Base-by-base conservation (phyloP, 192 early-diverging fungal genomes). In the Phlyctochytrium arcticum region DNA sequence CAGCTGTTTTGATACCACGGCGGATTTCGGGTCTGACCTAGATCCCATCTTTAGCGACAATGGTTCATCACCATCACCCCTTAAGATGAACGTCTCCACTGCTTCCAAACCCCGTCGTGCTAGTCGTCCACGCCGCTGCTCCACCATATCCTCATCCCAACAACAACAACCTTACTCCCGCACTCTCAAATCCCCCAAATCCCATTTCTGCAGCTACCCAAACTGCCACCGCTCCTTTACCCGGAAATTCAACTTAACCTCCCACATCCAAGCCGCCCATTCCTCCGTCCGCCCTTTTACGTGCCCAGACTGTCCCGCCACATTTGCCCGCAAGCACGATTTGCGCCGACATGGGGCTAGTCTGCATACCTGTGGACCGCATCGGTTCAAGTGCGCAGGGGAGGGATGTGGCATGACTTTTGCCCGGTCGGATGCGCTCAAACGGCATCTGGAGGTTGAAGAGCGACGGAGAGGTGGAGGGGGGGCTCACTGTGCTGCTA, bases 261-360 rank as follows among this genome's bases (percentile, higher is more conserved):
- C 82, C 0, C 89, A 90, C 65, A 44, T 44, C 21, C 64, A 83
- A 60, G 64, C 76, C 49, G 77, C 82, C 27, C 86, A 87, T 66
- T 73, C 84, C 4, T 68, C 65, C 32, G 54, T 75, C 48, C 71
- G 80, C 36, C 86, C 90, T 4, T 87, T 84, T 67, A 62, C 61
- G 32, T 92, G 90, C 56, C 50, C 69, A 26, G 27, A 73, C n/a
- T 93, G 91, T 65, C 42, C 75, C 3, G 53, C 82, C 9, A 83
- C 87, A 5, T 93, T 92, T 71, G 76, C 83, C 6, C 80, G 90
- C 7, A 89, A 89, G 63, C 90, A 92, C 65, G 90, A 92, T 80
- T 74, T 90, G 26, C 81, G 88, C 54, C 72, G 90, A 19, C 76
- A 78, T 48, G 19, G 46, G 12, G 59, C 65, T 32, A 65, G 68